phyloP scores from a whole-genome alignment of 257 asterid species.

The Schizonepeta tenuifolia region DNA sequence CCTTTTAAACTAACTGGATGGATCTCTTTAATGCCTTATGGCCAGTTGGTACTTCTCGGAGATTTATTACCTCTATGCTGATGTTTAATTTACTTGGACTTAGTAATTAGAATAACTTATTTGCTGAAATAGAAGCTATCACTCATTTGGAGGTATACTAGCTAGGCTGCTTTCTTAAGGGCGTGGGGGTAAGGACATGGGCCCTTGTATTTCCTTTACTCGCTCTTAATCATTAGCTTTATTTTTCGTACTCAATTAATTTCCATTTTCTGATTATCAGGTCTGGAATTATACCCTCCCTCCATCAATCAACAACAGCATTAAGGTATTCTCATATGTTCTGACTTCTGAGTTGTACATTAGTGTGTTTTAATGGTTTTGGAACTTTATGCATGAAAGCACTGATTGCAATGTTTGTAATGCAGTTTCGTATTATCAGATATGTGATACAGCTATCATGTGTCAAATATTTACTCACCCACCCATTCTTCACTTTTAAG shows the following conservation, averaged over 20 bases:
- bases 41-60: background rate
- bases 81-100: background rate
- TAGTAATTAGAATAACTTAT: constrained; percentile 2
- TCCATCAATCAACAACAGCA: constrained; percentile 89
- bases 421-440: constrained; percentile 11
- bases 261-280: constrained; percentile 49
- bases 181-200: background rate
- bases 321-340: constrained; percentile 64
- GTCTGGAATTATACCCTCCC: constrained; percentile 78
- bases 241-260: constrained; percentile 25
- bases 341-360: constrained; percentile 26
- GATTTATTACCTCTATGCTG: background rate
- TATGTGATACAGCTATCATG: constrained; percentile 5
- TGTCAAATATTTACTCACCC: background rate
- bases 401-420: constrained; percentile 25
- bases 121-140: constrained; percentile 1
- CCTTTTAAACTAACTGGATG: background rate
- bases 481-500: background rate
- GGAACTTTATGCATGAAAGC: constrained; percentile 25
- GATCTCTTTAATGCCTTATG: background rate
- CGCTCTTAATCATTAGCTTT: background rate
- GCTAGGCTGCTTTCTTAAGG: background rate
- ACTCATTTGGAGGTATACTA: background rate
- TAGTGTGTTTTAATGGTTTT: constrained; percentile 6
- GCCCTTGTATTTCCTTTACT: background rate